A percentile compares a stretch with the other conserved stretches of the same genome.
Evolutionary conservation across 257 asterid genomes (phyloP).

Genomic region (Solanum rostratum): DNA sequence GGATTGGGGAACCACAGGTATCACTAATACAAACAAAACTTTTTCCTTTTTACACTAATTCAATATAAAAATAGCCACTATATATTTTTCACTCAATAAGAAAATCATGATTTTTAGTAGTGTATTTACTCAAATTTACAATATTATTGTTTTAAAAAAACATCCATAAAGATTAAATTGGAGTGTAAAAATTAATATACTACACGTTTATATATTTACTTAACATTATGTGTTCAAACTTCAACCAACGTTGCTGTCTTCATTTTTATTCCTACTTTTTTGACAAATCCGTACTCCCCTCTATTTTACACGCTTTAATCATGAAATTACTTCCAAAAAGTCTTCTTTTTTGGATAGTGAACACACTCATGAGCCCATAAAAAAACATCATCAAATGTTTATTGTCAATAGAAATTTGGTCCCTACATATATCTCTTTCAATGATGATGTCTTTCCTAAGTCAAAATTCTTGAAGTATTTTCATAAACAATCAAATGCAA

Average conservation of each 20-base stretch:
- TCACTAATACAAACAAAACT: neutral
- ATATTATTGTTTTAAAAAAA: neutral
- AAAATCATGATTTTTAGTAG: neutral
- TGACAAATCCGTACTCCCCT: neutral
- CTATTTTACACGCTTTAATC: neutral
- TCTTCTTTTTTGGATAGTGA: neutral
- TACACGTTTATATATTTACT: neutral
- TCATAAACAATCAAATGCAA: too few relatives aligned
- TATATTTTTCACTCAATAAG: too few relatives aligned
- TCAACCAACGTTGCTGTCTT: neutral
- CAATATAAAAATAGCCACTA: neutral
- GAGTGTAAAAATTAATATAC: neutral
- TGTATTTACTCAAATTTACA: neutral
- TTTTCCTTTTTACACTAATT: neutral
- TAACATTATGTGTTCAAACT: neutral
- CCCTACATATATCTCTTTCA: neutral
- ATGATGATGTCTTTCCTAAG: neutral
- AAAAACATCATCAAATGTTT: neutral
- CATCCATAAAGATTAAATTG: neutral
- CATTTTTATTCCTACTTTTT: neutral
- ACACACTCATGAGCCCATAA: neutral
- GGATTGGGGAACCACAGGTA: conserved; percentile 95
- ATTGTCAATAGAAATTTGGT: neutral
- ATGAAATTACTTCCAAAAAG: neutral
- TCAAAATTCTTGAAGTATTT: neutral